A percentile compares a stretch with the other conserved stretches of the same genome.
These are phyloP conservation scores for Pascua sp. DNA, from an alignment of 1,284 basidiomycete species.

Conservation along the genomic window DNA sequence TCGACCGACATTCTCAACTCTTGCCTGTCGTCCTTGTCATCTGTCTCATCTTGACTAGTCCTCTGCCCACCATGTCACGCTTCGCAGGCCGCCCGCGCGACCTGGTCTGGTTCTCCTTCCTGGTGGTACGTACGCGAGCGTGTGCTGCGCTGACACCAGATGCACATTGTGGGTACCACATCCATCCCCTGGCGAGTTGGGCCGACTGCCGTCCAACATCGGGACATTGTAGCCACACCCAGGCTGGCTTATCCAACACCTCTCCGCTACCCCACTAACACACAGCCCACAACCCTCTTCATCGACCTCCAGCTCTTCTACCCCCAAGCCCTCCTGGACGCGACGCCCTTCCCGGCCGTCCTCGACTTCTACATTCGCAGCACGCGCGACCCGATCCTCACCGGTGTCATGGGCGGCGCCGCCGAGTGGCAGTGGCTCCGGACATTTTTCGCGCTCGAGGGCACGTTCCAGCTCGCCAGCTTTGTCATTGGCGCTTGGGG, in stretches of 20 bases:
- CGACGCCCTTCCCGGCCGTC: conserved; percentile 26
- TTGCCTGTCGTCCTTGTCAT: neutral
- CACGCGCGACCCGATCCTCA: conserved; percentile 42
- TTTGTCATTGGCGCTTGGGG: conserved; percentile 66
- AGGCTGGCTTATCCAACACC: too few relatives aligned
- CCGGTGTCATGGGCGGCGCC: conserved; percentile 23
- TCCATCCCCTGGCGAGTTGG: too few relatives aligned
- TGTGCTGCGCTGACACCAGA: conserved; percentile 4
- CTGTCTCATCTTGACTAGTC: too few relatives aligned
- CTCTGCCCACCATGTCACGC: conserved; percentile 12
- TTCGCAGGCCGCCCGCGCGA: conserved; percentile 37
- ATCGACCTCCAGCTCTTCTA: conserved; percentile 44
- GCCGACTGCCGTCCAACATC: too few relatives aligned
- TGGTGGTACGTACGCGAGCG: conserved; percentile 21
- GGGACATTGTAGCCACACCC: too few relatives aligned
- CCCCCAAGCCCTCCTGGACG: conserved; percentile 25
- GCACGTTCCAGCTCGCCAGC: conserved; percentile 70
- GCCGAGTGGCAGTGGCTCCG: conserved; percentile 39
- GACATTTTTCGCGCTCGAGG: conserved; percentile 36
- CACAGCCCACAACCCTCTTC: conserved; percentile 18
- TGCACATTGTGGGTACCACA: conserved; percentile 7
- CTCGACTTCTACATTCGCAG: conserved; percentile 34
- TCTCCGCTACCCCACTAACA: too few relatives aligned
- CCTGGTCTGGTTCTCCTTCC: conserved; percentile 38
- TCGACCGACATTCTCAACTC: too few relatives aligned